Percentiles rank a stretch among this genome's conserved stretches.
These are phyloP conservation scores for Gossypium rotundifolium DNA, from an alignment of 345 rosid species.

Conservation along the genomic window DNA sequence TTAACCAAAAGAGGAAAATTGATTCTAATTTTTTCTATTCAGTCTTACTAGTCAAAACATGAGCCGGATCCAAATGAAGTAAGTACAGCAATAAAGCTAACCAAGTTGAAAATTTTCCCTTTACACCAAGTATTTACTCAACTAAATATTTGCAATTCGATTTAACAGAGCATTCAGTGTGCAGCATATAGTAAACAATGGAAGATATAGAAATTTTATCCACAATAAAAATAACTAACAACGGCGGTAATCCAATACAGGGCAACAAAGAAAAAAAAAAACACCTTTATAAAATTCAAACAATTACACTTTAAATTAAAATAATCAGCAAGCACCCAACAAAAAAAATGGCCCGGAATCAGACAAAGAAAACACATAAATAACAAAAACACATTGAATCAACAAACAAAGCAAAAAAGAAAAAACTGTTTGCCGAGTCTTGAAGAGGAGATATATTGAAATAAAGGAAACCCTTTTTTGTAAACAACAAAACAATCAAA, in stretches of 20 bases:
- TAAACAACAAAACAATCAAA: neutral
- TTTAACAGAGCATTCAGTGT: neutral
- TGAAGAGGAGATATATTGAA: neutral
- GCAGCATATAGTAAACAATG: neutral
- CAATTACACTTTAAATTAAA: neutral
- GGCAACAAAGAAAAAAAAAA: neutral
- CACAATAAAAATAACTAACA: neutral
- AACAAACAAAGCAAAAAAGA: neutral
- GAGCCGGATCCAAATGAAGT: neutral
- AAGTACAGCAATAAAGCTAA: neutral
- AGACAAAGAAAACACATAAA: neutral
- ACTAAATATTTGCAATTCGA: neutral
- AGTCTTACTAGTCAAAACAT: neutral
- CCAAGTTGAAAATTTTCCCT: neutral
- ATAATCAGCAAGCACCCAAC: neutral
- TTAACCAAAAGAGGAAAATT: neutral
- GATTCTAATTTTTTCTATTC: neutral
- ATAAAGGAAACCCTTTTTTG: neutral
- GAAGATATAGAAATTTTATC: neutral
- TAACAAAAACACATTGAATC: slow-evolving; percentile 3
- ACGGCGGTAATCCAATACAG: neutral
- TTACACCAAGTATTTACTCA: neutral
- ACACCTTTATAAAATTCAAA: neutral
- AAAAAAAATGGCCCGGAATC: neutral
- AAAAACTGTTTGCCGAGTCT: neutral